Percentiles rank a stretch among this genome's conserved stretches.
phyloP scores from a whole-genome alignment of 257 asterid genomes.

The Paraleonurus japonicus region DNA sequence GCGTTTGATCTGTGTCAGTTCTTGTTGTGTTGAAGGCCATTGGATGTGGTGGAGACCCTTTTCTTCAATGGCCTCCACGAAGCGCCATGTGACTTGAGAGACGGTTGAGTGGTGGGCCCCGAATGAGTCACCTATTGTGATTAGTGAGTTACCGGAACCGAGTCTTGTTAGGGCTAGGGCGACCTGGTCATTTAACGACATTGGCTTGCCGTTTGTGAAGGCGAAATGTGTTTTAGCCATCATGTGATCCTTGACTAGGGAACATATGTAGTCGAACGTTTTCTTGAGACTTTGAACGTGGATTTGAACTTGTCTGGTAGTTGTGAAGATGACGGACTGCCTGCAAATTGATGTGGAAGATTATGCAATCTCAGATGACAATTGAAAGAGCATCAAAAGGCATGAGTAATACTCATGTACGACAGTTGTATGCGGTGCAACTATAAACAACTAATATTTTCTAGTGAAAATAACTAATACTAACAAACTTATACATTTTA shows the following conservation, averaged over 20 bases:
- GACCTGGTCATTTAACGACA: slow-evolving; percentile 74
- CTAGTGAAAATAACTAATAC: no score
- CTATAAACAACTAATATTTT: no score
- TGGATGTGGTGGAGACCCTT: slow-evolving; percentile 62
- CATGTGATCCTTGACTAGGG: slow-evolving; percentile 75
- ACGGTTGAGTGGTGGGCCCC: slow-evolving; percentile 87
- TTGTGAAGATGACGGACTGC: slow-evolving; percentile 50
- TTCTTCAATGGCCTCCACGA: slow-evolving; percentile 83
- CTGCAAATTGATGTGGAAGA: slow-evolving; percentile 34
- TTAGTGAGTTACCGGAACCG: slow-evolving; percentile 75
- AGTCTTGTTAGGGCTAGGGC: slow-evolving; percentile 79
- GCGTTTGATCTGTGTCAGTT: slow-evolving; percentile 39
- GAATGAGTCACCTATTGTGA: slow-evolving; percentile 75
- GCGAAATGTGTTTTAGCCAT: slow-evolving; percentile 62
- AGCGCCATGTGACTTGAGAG: slow-evolving; percentile 92
- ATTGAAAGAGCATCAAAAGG: background rate
- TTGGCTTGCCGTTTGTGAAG: slow-evolving; percentile 62
- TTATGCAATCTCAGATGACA: background rate
- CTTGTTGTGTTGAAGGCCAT: slow-evolving; percentile 67
- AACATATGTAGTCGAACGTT: slow-evolving; percentile 75
- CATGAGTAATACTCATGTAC: no score
- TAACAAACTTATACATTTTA: no score
- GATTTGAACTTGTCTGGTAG: slow-evolving; percentile 49
- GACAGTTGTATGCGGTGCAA: no score
- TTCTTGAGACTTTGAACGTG: slow-evolving; percentile 63